Evolutionary conservation across 148 eudicot species (phyloP), one percentile per base, ranked within the genome.

Genomic region (Persicaria maculosa): DNA sequence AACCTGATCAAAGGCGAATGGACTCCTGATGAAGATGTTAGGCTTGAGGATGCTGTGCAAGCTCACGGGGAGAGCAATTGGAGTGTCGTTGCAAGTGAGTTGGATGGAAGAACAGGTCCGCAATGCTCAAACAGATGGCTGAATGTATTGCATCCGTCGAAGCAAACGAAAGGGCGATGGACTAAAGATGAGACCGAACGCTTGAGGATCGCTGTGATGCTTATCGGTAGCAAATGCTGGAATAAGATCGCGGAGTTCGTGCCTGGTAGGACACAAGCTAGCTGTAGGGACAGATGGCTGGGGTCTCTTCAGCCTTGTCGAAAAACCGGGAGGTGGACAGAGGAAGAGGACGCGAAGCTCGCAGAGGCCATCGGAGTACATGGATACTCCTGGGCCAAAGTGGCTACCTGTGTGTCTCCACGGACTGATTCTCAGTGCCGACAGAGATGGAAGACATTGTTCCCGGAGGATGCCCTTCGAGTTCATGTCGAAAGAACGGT

Each of bases 61-160:
- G 75, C 81, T 74, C 91, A 74, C 73, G 98, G 98, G 20, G 93
- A 91, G 84, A 87, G 91, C 72, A 87, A 88, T 76, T 94, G 98
- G 98, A 90, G 88, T 78, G 77, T 64, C 53, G 96, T 94, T 80
- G 97, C 98, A 65, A 85, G 90, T 77, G 72, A 64, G n/a, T 72
- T 94, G 72, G 96, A 89, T 79, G 98, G 98, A 76, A 79, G 98
- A 69, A 86, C 96, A 55, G 98, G 91, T 79, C 81, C 97, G 68
- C 98, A 94, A 58, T 94, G 98, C 84, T 89, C 97, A 74, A 91
- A 94, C 77, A 91, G 98, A 85, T 94, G 98, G 98, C 72, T 74
- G 50, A 91, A 94, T 80, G 74, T 93, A 20, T 83, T 94, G 84
- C 86, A 84, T 77, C 98, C 98, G 25, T 79, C 88, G 2, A 88